Base-by-base conservation (phyloP, 192 early-diverging fungal genomes). In the Backusella mclennaniae region DNA sequence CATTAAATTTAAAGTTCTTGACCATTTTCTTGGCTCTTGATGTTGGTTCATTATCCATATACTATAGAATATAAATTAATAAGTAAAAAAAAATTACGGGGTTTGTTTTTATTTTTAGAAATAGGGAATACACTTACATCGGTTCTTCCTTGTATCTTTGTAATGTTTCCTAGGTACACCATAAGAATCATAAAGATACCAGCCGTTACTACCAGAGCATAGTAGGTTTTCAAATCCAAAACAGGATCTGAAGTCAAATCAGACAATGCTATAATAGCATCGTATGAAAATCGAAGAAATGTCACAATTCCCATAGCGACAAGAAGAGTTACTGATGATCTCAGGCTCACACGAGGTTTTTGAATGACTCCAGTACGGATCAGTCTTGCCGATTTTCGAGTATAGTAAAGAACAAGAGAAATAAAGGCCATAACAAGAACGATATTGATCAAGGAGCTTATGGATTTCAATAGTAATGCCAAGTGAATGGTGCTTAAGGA, bases 141-240 rank as follows among this genome's bases (percentile, higher is more conserved):
- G 26, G 12, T 15, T 14, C 56, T 63, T 63, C 56, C 56, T 63
- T 63, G 23, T 63, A 63, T 63, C 23, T 63, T 63, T 29, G 56
- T 63, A 23, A 63, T 63, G 12, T 63, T 63, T 63, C 56, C 56
- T 23, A 63, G 56, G 56, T 63, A 63, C 21, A 63, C 56, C 56
- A 63, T 63, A 63, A 63, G 56, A 63, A 63, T 63, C 56, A 63
- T 63, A 29, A 63, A 63, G 9, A 63, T 63, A 63, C 56, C 56
- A 29, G 56, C 56, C 12, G 56, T 63, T 5, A 63, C 3, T 11
- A 12, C 56, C 23, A 63, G 56, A 11, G 56, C 56, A 26, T 63
- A 63, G 26, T 63, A 63, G 11, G 56, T 63, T 63, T 63, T 63
- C 56, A 63, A 23, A 63, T 63, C 56, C 3, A 29, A 63, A 63